A percentile compares a stretch with the other conserved stretches of the same genome.
Evolutionary conservation across 2,329 filamentous ascomycete species (phyloP).

Genomic region (Fusarium sp.): DNA sequence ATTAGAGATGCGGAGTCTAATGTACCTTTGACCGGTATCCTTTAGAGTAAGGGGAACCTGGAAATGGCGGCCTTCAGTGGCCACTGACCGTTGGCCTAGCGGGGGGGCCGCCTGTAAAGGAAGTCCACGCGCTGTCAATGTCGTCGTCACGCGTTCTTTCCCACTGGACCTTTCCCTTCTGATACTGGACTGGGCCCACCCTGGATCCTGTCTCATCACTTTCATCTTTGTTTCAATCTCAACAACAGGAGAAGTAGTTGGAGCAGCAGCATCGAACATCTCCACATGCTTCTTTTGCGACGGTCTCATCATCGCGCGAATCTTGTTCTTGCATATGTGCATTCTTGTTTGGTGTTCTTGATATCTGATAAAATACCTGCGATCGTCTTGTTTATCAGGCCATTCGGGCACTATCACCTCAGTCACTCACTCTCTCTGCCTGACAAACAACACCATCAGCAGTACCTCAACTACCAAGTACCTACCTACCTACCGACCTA

Average conservation of each 20-base stretch:
- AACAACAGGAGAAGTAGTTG: constrained; percentile 10
- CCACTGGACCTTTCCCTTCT: constrained; percentile 25
- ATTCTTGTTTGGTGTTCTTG: constrained; percentile 1
- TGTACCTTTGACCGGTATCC: constrained; percentile 1
- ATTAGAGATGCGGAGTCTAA: constrained; percentile 15
- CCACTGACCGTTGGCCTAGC: constrained; percentile 23
- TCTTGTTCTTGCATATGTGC: constrained; percentile 1
- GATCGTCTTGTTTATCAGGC: constrained; percentile 13
- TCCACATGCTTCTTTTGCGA: constrained; percentile 25
- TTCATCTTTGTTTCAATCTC: constrained; percentile 38
- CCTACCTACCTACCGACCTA: background rate
- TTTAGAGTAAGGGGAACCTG: background rate
- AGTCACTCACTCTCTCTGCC: background rate
- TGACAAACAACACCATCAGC: constrained; percentile 8
- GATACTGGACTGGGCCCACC: constrained; percentile 31
- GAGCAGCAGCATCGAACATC: constrained; percentile 19
- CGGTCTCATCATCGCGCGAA: background rate
- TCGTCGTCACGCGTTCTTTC: constrained; percentile 28
- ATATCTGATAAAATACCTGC: background rate
- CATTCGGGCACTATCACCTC: constrained; percentile 23
- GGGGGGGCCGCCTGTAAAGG: constrained; percentile 22
- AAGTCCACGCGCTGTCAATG: constrained; percentile 20
- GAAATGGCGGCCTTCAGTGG: constrained; percentile 12
- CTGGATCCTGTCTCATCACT: constrained; percentile 20
- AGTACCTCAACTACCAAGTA: background rate